Base-by-base conservation (phyloP, 129 eudicot species). In the Helichrysum umbraculigerum region DNA sequence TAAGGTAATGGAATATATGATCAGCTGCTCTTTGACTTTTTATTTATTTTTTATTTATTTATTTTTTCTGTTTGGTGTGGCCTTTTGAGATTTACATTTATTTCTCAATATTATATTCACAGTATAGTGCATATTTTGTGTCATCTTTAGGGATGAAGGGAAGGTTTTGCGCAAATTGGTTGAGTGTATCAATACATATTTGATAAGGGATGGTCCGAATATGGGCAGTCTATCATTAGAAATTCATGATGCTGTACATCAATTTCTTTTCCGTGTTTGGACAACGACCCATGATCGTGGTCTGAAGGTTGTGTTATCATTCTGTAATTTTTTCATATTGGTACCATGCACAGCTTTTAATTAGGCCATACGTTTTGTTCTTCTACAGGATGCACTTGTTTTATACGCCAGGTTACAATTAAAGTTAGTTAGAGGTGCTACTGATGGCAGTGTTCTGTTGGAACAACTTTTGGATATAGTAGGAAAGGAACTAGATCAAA, bases 121-220 rank as follows among this genome's bases (percentile, higher is more conserved):
- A 17, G 15, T 11, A 68, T 28, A n/a, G 19, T 35, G 73, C 61
- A 61, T 11, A 71, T 73, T 25, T 78, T 74, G 29, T 66, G 66
- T 59, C 59, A 68, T 57, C 59, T 44, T 84, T 83, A 94, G 99
- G 97, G 96, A 89, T 2, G 95, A 89, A 60, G 92, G 94, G 25
- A 95, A 87, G 83, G 73, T 87, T 83, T 81, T 88, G 47, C 90
- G 94, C 64, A 91, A 87, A 74, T 79, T 95, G 80, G 77, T 94
- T 6, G 99, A 91, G 80, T 94, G 97, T 83, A 81, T 94, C 11
- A 94, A 94, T 64, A 83, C 84, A 60, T 91, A 87, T 85, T 61
- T 95, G 91, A 76, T 85, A 66, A 86, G 84, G 85, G 97, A 95
- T 81, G 99, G 99, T 35, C 97, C 96, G 14, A 95, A 95, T 84